A percentile compares a stretch with the other conserved stretches of the same genome.
phyloP scores from a whole-genome alignment of 2,329 filamentous ascomycete species.

The Pseudogymnoascus sp. region DNA sequence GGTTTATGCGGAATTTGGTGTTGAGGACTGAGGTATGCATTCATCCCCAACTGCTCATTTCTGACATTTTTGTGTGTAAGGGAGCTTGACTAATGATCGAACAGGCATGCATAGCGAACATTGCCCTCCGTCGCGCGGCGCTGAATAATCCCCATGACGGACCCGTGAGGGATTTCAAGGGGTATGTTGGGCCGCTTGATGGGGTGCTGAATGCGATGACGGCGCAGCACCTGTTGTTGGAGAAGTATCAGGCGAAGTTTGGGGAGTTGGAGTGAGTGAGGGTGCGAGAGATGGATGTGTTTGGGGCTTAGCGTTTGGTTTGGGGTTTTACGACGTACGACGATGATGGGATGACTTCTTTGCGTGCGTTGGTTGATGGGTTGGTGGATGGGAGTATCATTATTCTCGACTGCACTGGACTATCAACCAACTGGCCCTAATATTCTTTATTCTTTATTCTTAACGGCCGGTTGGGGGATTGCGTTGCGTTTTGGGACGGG shows the following conservation, averaged over 20 bases:
- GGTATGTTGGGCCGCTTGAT: background rate
- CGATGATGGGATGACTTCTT: background rate
- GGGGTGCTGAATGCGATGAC: background rate
- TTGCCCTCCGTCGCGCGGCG: background rate
- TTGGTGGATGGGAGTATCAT: background rate
- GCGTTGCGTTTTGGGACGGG: background rate
- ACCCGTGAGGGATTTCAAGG: background rate
- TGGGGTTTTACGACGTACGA: background rate
- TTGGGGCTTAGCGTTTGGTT: background rate
- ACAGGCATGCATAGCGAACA: background rate
- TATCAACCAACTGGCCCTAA: background rate
- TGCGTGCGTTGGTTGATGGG: background rate
- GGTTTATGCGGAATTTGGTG: slow-evolving; percentile 91
- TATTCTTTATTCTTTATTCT: background rate
- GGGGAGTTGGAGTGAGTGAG: background rate
- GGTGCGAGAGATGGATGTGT: background rate
- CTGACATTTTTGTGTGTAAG: too few species aligned
- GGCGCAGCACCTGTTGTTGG: background rate
- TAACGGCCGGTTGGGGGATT: background rate
- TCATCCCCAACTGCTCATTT: too few species aligned
- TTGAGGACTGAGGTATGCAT: slow-evolving; percentile 90
- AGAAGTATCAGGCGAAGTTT: background rate
- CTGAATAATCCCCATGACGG: background rate
- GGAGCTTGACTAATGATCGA: background rate
- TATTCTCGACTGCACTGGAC: background rate